Percentiles rank a stretch among this genome's conserved stretches.
These are phyloP conservation scores for Begonia fuchsioides DNA, from an alignment of 306 rosid genomes.

Conservation along the genomic window DNA sequence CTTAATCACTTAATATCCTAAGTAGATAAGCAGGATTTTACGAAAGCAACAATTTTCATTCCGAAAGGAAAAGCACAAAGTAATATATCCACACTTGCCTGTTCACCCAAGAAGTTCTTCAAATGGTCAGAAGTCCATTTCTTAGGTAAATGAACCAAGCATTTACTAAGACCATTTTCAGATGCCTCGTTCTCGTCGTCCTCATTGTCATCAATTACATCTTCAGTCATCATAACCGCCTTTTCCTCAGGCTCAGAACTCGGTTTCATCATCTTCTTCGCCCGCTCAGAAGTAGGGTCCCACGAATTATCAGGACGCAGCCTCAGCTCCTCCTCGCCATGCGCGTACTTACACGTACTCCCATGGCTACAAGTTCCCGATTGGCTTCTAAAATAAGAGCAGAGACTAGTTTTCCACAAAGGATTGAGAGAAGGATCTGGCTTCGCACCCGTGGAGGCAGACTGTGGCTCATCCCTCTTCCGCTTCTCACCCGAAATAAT, in stretches of 20 bases:
- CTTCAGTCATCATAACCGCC: constrained; percentile 70
- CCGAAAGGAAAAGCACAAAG: not conserved
- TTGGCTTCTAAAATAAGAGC: constrained; percentile 67
- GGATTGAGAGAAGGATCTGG: constrained; percentile 31
- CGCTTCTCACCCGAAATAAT: constrained; percentile 38
- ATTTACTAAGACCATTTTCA: constrained; percentile 41
- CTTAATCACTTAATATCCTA: not conserved
- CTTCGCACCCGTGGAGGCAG: not conserved
- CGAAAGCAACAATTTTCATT: not conserved
- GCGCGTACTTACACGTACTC: constrained; percentile 52
- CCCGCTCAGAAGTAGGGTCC: constrained; percentile 91
- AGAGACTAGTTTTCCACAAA: constrained; percentile 79
- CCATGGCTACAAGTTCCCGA: constrained; percentile 67
- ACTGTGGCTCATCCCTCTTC: constrained; percentile 36
- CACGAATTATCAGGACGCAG: constrained; percentile 69
- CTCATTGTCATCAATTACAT: constrained; percentile 26
- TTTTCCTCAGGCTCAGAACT: constrained; percentile 12
- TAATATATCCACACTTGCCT: constrained; percentile 29
- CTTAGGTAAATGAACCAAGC: constrained; percentile 70
- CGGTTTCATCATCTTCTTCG: constrained; percentile 43
- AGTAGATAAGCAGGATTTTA: not conserved
- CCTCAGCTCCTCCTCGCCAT: constrained; percentile 81
- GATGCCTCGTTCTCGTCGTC: constrained; percentile 16
- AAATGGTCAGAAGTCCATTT: constrained; percentile 61
- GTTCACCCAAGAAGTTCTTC: constrained; percentile 34